phyloP scores from a whole-genome alignment of 2,329 filamentous ascomycete species.

The Sporothrix protearum region DNA sequence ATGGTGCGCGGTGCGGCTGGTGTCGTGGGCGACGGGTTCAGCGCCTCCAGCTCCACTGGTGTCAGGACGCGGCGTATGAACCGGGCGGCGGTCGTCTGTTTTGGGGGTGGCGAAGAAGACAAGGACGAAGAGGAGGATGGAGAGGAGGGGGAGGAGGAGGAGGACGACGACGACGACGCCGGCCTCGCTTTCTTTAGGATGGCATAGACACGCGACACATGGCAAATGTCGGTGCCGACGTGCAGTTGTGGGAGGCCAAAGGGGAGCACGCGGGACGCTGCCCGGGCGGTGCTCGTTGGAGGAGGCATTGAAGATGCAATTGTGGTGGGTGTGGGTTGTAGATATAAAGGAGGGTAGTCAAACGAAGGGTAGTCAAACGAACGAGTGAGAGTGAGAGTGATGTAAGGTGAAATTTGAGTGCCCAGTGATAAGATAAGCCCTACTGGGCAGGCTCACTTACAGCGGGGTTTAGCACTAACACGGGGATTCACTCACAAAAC shows the following conservation, averaged over 20 bases:
- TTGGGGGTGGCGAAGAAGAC: slow-evolving; percentile 27
- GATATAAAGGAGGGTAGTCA: neutral
- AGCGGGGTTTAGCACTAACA: neutral
- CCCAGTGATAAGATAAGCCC: slow-evolving; percentile 15
- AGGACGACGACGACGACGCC: neutral
- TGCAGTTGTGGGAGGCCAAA: slow-evolving; percentile 62
- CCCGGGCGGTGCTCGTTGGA: no score
- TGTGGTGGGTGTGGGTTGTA: neutral
- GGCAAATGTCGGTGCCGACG: slow-evolving; percentile 77
- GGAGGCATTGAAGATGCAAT: slow-evolving; percentile 5
- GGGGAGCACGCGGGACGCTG: slow-evolving; percentile 23
- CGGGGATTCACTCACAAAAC: neutral
- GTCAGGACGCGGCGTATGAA: slow-evolving; percentile 51
- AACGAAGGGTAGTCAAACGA: no score
- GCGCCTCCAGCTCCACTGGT: slow-evolving; percentile 37
- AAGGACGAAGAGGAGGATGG: neutral
- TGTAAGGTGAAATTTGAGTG: neutral
- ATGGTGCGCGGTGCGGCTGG: neutral
- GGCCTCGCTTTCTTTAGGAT: slow-evolving; percentile 44
- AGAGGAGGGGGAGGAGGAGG: neutral
- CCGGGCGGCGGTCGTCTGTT: slow-evolving; percentile 37
- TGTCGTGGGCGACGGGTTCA: neutral
- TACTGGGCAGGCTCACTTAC: slow-evolving; percentile 1
- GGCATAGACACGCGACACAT: slow-evolving; percentile 59
- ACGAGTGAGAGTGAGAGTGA: neutral